Evolutionary conservation across 2,329 filamentous ascomycete genomes (phyloP), one percentile per base, ranked within the genome.

Genomic region (Penicillium sp.): DNA sequence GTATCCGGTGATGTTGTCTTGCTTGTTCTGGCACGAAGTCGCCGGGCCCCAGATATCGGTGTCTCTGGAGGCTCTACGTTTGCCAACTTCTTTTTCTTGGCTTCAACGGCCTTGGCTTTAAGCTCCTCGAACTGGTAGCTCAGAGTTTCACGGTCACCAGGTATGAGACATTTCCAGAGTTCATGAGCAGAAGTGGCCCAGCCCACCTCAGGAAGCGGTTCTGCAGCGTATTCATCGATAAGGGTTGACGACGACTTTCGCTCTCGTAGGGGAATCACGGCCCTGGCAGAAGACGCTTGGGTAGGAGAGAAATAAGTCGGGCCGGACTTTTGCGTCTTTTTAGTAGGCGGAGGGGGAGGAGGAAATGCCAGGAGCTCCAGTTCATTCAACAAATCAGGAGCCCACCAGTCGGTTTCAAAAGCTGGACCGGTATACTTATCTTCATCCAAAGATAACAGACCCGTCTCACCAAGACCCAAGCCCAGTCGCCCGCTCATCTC

Each of bases 251-350:
- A 63, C 5, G 65, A 68, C 52, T 62, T 70, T 14, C 71, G 68
- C 61, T 89, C 77, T 60, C 84, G 88, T 8, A 85, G 77, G 1
- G 87, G 82, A 47, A 88, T 83, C 0, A 89, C 80, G 11, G 90
- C 86, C 71, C 90, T 96, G 23, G 91, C 90, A 1, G 86, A 85
- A 43, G 91, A 97, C 0, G 93, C 89, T 60, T 93, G 89, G 0
- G 93, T 97, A 0, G 92, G 90, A 1, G 91, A 90, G 2, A 85
- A 91, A 72, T 92, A 97, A 1, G 89, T 92, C 1, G 89, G 86
- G 8, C 77, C 68, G 28, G 80, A 70, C 21, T 82, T 81, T 14
- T 80, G 83, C 14, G 79, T 71, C 65, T 83, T 86, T 46, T 60
- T 60, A 5, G 33, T 18, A 65, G 76, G 71, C 5, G 79, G 72